phyloP scores from a whole-genome alignment of 1,284 basidiomycete species.

The Cryptococcus wingfieldii region DNA sequence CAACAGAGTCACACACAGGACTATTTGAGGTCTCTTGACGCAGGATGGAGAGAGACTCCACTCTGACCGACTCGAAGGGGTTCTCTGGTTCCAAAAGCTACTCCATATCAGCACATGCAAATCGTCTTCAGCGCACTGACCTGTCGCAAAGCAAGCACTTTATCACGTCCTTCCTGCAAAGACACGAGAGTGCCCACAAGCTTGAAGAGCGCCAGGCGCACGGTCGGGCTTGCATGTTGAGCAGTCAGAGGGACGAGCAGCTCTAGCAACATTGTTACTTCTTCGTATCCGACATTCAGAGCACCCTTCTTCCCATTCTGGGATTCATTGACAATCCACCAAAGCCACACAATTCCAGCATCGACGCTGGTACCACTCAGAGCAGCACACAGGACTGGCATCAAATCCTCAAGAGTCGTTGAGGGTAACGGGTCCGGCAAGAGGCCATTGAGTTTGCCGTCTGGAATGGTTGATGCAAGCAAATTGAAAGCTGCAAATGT shows the following conservation, averaged over 20 bases:
- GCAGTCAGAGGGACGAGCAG: slow-evolving; percentile 36
- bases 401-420: slow-evolving; percentile 20
- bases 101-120: not conserved
- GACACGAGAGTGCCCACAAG: slow-evolving; percentile 28
- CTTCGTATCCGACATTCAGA: slow-evolving; percentile 19
- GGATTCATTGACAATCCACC: slow-evolving; percentile 14
- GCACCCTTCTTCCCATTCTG: not conserved
- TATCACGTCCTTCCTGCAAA: slow-evolving; percentile 6
- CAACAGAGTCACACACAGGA: not conserved
- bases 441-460: not conserved
- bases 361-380: slow-evolving; percentile 20
- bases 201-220: slow-evolving; percentile 31
- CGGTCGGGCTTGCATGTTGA: slow-evolving; percentile 19
- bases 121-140: slow-evolving; percentile 9
- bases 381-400: slow-evolving; percentile 27
- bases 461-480: slow-evolving; percentile 18
- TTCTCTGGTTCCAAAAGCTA: slow-evolving; percentile 39
- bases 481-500: slow-evolving; percentile 29
- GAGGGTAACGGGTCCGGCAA: slow-evolving; percentile 3
- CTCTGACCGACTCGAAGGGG: slow-evolving; percentile 37
- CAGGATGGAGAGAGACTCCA: slow-evolving; percentile 29
- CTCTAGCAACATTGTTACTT: slow-evolving; percentile 33
- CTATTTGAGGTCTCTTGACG: slow-evolving; percentile 22
- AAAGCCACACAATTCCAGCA: slow-evolving; percentile 21
- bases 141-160: slow-evolving; percentile 29